These are phyloP conservation scores for Toxoplasma gondii DNA, from an alignment of 169 alveolate species.

Conservation along the genomic window DNA sequence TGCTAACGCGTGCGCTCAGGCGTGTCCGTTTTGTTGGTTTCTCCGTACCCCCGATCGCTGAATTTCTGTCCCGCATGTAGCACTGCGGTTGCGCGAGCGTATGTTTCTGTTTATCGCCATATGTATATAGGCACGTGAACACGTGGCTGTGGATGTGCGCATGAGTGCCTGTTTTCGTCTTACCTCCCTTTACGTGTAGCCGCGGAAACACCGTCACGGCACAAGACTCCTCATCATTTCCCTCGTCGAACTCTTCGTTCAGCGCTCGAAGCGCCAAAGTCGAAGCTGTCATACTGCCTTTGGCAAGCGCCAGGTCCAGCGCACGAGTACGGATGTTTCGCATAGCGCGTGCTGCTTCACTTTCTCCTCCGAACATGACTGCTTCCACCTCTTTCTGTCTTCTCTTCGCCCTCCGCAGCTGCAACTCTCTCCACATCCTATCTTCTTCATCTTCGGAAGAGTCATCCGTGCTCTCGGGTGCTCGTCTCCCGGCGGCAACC, in stretches of 20 bases:
- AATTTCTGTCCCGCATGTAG: no score
- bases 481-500: not conserved
- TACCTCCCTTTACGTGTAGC: not conserved
- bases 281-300: not conserved
- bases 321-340: not conserved
- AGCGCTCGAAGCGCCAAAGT: not conserved
- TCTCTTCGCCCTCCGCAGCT: not conserved
- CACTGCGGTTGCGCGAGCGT: no score
- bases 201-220: not conserved
- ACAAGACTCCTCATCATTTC: not conserved
- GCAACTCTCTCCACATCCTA: not conserved
- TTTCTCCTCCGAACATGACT: not conserved
- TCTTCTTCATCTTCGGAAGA: not conserved
- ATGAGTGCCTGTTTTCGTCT: not conserved
- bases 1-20: no score
- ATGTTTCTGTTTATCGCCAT: no score
- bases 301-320: not conserved
- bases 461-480: not conserved
- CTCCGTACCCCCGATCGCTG: no score
- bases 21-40: no score
- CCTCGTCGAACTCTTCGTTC: not conserved
- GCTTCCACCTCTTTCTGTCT: not conserved
- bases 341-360: not conserved
- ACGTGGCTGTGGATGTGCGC: no score
- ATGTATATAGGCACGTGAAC: no score